A percentile compares a stretch with the other conserved stretches of the same genome.
These are phyloP conservation scores for Poronia punctata DNA, from an alignment of 495 filamentous ascomycete species.

Conservation along the genomic window DNA sequence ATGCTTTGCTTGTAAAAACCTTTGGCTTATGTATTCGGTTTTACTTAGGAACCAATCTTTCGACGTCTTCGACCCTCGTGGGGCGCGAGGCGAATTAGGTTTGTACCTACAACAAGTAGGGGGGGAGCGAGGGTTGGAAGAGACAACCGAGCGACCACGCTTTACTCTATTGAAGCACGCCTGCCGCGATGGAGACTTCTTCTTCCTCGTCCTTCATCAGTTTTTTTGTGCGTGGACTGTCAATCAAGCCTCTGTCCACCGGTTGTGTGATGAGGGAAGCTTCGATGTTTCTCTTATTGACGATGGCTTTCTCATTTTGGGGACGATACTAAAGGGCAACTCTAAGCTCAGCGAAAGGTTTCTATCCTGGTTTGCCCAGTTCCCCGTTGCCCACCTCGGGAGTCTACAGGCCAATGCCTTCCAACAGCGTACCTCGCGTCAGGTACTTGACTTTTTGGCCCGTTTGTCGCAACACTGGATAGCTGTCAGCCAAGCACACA, in stretches of 20 bases:
- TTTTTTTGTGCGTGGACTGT: conserved; percentile 51
- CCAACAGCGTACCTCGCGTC: conserved; percentile 9
- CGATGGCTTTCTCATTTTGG: conserved; percentile 32
- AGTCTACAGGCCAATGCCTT: conserved; percentile 4
- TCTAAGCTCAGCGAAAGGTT: conserved; percentile 26
- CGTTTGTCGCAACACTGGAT: conserved; percentile 25
- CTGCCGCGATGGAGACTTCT: conserved; percentile 45
- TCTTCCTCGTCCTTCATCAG: conserved; percentile 65
- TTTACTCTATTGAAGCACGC: conserved; percentile 51
- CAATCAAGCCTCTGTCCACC: conserved; percentile 8
- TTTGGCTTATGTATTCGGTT: background rate
- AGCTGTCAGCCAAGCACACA: conserved; percentile 7
- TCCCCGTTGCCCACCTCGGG: conserved; percentile 38
- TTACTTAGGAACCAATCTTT: conserved; percentile 5
- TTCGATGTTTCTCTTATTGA: conserved; percentile 17
- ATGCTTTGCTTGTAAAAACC: background rate
- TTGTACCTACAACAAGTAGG: conserved; percentile 2
- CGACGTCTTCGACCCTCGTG: conserved; percentile 8
- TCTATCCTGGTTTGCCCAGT: conserved; percentile 46
- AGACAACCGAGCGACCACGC: conserved; percentile 43
- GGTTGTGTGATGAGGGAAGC: conserved; percentile 6
- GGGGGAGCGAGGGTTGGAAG: conserved; percentile 6
- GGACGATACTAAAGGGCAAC: conserved; percentile 34
- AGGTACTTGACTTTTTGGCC: conserved; percentile 30
- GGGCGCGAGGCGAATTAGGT: conserved; percentile 1